Conservation (phyloP, 495 filamentous ascomycete genomes). For the Penicillium atrosanguineum region DNA sequence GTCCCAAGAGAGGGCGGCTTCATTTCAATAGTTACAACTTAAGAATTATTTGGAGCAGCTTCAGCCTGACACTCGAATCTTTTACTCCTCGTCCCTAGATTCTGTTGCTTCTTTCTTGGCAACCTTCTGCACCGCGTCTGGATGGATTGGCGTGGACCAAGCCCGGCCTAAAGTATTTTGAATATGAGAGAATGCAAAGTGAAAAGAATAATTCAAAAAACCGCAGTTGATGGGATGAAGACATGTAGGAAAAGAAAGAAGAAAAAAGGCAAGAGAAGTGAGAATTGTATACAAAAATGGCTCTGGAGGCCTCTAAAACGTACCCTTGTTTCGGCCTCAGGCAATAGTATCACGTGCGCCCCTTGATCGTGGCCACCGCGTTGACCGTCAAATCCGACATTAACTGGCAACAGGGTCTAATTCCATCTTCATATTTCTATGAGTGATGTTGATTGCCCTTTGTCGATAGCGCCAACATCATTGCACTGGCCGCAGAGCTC, state of each 20-base stretch:
- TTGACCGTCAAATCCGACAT: neutral
- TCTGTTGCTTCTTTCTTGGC: too few relatives aligned
- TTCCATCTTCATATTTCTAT: neutral
- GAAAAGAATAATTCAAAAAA: too few relatives aligned
- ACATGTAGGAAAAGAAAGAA: neutral
- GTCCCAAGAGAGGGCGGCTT: too few relatives aligned
- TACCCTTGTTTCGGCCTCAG: neutral
- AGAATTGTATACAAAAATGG: neutral
- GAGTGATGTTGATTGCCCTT: neutral
- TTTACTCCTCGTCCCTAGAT: too few relatives aligned
- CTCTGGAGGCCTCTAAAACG: neutral
- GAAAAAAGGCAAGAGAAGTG: neutral
- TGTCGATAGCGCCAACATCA: neutral
- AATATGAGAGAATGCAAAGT: too few relatives aligned
- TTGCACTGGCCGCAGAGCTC: neutral
- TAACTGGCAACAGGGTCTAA: neutral
- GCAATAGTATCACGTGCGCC: neutral
- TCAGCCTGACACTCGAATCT: too few relatives aligned
- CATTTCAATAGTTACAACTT: too few relatives aligned
- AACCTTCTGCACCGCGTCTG: too few relatives aligned
- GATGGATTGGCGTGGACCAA: too few relatives aligned
- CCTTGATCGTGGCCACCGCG: neutral
- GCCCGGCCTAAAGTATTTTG: too few relatives aligned
- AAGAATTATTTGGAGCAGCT: too few relatives aligned
- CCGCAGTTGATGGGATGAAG: too few relatives aligned